Percentiles rank a stretch among this genome's conserved stretches.
Conservation (phyloP, 1,284 basidiomycete species). For the Irpex lacteus region DNA sequence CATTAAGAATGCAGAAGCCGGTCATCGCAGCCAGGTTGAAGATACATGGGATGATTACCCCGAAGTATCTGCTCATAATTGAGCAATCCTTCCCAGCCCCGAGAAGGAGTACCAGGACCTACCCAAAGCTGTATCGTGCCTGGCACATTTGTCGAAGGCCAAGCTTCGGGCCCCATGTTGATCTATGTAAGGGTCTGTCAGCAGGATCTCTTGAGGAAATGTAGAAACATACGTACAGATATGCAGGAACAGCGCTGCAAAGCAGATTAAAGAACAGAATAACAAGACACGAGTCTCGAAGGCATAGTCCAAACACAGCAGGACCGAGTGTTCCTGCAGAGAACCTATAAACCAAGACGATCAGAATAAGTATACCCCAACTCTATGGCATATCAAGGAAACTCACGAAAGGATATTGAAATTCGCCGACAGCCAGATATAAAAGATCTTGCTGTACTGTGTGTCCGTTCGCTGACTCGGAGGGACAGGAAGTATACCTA, state of each 20-base stretch:
- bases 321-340: slow-evolving; percentile 76
- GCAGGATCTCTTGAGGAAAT: slow-evolving; percentile 5
- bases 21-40: slow-evolving; percentile 62
- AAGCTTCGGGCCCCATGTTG: slow-evolving; percentile 83
- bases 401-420: slow-evolving; percentile 69
- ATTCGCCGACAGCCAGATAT: slow-evolving; percentile 73
- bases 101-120: slow-evolving; percentile 19
- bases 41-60: slow-evolving; percentile 55
- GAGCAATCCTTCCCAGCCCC: not conserved
- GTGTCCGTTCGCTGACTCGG: slow-evolving; percentile 53
- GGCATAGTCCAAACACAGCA: slow-evolving; percentile 60
- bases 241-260: slow-evolving; percentile 51
- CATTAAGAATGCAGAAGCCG: slow-evolving; percentile 73
- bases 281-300: slow-evolving; percentile 69
- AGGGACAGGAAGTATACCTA: slow-evolving; percentile 53
- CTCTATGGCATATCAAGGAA: not conserved
- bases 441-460: slow-evolving; percentile 71
- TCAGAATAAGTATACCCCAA: not conserved
- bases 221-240: slow-evolving; percentile 42
- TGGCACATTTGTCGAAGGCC: slow-evolving; percentile 89
- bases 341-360: slow-evolving; percentile 44
- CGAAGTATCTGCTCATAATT: slow-evolving; percentile 48
- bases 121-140: slow-evolving; percentile 80
- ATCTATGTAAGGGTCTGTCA: slow-evolving; percentile 36
- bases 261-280: slow-evolving; percentile 79